A percentile compares a stretch with the other conserved stretches of the same genome.
phyloP scores from a whole-genome alignment of 441 rosid genomes.

The Bruguiera hainesii region DNA sequence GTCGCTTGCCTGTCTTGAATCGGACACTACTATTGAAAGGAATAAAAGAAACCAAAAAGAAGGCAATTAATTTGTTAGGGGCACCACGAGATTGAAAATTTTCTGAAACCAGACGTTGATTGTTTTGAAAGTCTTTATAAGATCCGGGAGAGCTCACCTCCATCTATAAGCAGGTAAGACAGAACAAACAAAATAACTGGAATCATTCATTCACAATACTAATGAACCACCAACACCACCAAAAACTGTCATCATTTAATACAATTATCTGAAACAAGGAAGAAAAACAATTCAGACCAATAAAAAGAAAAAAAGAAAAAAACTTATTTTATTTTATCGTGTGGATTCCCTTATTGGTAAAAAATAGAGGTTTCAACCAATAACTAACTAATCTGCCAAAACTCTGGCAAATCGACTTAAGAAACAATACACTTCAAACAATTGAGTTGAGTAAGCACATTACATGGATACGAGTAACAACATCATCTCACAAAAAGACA shows the following conservation, averaged over 20 bases:
- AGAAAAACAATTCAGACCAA: no score
- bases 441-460: no score
- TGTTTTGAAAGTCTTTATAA: not conserved
- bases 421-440: no score
- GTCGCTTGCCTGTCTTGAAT: not conserved
- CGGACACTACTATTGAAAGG: not conserved
- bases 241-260: not conserved
- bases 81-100: not conserved
- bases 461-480: no score
- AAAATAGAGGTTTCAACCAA: no score
- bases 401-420: no score
- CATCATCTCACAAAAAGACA: no score
- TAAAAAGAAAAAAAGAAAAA: no score
- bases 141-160: not conserved
- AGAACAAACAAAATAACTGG: not conserved
- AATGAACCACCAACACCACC: not conserved
- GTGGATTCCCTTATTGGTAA: no score
- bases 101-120: not conserved
- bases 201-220: not conserved
- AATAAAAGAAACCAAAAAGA: not conserved
- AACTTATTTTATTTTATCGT: no score
- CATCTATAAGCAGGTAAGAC: not conserved
- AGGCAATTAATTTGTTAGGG: not conserved
- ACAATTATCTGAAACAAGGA: no score
- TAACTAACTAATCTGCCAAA: no score